These are phyloP conservation scores for Cicer judaicum DNA, from an alignment of 306 rosid species.

Conservation along the genomic window DNA sequence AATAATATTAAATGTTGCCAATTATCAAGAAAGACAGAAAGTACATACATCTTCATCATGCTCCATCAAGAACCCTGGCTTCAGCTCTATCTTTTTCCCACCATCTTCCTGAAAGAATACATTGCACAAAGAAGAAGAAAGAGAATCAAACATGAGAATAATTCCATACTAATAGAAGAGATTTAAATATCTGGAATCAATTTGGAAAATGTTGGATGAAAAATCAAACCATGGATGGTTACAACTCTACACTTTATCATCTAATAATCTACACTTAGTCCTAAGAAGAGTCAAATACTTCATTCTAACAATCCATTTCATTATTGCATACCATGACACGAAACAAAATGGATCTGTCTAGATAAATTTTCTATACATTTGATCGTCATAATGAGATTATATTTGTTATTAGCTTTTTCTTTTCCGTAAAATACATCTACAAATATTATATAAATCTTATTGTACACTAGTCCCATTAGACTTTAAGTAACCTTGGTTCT, in stretches of 20 bases:
- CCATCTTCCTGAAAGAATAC: slow-evolving; percentile 77
- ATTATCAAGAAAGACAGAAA: slow-evolving; percentile 42
- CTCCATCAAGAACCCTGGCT: slow-evolving; percentile 94
- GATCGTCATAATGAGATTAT: background rate
- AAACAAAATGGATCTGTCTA: slow-evolving; percentile 7
- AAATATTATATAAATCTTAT: background rate
- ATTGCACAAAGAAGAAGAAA: background rate
- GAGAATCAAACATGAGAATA: slow-evolving; percentile 8
- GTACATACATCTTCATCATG: slow-evolving; percentile 77
- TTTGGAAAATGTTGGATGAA: background rate
- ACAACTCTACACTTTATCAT: no score
- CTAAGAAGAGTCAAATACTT: no score
- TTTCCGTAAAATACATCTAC: slow-evolving; percentile 16
- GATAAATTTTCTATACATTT: background rate
- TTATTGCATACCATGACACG: slow-evolving; percentile 1
- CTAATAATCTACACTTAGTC: no score
- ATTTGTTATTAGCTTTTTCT: slow-evolving; percentile 8
- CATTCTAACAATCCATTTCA: no score
- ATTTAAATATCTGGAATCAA: background rate
- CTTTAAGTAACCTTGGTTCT: background rate
- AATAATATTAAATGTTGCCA: background rate
- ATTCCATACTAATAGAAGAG: slow-evolving; percentile 3
- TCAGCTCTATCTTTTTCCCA: slow-evolving; percentile 87
- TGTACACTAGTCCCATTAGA: background rate
- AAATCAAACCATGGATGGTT: no score